A percentile compares a stretch with the other conserved stretches of the same genome.
Conservation (phyloP, 139 green algal genomes). For the Limnomonas spitsbergensis region DNA sequence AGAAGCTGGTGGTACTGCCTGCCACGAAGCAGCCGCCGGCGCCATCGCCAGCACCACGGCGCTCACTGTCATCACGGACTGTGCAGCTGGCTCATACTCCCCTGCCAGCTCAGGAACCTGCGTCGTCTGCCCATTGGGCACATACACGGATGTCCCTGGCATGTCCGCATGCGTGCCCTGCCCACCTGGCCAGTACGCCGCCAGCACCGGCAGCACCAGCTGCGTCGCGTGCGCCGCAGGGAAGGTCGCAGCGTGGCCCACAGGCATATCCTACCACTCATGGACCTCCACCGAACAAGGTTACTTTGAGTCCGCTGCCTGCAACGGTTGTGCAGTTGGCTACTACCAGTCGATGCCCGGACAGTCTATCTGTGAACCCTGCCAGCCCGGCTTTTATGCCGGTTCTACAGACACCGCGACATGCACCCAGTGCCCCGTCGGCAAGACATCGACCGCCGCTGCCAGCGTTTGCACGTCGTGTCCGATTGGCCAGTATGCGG, state of each 20-base stretch:
- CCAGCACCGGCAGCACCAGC: neutral
- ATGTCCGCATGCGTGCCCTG: slow-evolving; percentile 2
- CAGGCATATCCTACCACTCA: neutral
- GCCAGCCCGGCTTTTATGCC: neutral
- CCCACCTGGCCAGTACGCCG: slow-evolving; percentile 7
- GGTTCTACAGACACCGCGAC: neutral
- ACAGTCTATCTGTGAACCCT: neutral
- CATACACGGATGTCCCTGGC: slow-evolving; percentile 5
- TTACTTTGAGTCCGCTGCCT: neutral
- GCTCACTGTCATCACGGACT: neutral
- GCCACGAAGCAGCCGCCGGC: neutral
- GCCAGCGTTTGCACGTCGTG: neutral
- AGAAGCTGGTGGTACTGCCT: neutral
- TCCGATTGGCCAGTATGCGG: neutral
- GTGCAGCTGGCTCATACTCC: neutral
- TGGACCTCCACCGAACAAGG: neutral
- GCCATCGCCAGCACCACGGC: neutral
- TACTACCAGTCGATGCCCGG: neutral
- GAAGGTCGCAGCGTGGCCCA: neutral
- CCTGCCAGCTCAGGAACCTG: neutral
- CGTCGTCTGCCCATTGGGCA: neutral
- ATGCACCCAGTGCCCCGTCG: slow-evolving; percentile 13
- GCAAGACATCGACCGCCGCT: neutral
- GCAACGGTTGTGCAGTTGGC: neutral
- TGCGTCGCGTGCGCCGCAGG: neutral